A percentile compares a stretch with the other conserved stretches of the same genome.
These are phyloP conservation scores for Collybiopsis confluens DNA, from an alignment of 768 basidiomycete species.

Conservation along the genomic window DNA sequence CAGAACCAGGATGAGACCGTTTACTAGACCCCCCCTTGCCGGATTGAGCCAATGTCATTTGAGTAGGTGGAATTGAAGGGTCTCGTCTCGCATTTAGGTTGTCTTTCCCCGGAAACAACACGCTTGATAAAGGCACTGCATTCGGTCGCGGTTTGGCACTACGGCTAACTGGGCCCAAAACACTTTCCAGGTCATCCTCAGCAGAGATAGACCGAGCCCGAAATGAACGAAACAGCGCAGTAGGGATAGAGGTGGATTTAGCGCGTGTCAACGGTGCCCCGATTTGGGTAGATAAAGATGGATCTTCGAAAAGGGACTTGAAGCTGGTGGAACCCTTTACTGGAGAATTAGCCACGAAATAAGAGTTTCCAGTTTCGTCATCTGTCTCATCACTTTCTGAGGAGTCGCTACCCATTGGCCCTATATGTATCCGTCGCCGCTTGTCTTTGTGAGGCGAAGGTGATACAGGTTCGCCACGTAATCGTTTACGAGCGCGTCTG, in stretches of 20 bases:
- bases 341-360: slow-evolving; percentile 70
- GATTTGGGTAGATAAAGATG: slow-evolving; percentile 2
- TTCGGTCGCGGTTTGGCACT: neutral
- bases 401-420: slow-evolving; percentile 24
- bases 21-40: slow-evolving; percentile 22
- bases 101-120: slow-evolving; percentile 11
- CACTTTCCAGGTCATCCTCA: slow-evolving; percentile 8
- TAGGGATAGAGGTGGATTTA: slow-evolving; percentile 7
- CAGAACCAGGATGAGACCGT: slow-evolving; percentile 34
- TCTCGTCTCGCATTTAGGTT: slow-evolving; percentile 7
- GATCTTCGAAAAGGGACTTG: slow-evolving; percentile 61
- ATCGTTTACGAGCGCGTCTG: slow-evolving; percentile 70
- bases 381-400: slow-evolving; percentile 32
- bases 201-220: neutral
- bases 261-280: slow-evolving; percentile 7
- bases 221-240: slow-evolving; percentile 10
- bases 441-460: slow-evolving; percentile 80
- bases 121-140: slow-evolving; percentile 5
- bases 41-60: neutral
- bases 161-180: neutral
- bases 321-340: slow-evolving; percentile 60
- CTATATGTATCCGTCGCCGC: slow-evolving; percentile 46
- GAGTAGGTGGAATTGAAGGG: neutral
- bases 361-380: slow-evolving; percentile 29
- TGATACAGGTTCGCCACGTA: slow-evolving; percentile 79